These are phyloP conservation scores for Alnus rubra DNA, from an alignment of 306 rosid genomes.

Conservation along the genomic window DNA sequence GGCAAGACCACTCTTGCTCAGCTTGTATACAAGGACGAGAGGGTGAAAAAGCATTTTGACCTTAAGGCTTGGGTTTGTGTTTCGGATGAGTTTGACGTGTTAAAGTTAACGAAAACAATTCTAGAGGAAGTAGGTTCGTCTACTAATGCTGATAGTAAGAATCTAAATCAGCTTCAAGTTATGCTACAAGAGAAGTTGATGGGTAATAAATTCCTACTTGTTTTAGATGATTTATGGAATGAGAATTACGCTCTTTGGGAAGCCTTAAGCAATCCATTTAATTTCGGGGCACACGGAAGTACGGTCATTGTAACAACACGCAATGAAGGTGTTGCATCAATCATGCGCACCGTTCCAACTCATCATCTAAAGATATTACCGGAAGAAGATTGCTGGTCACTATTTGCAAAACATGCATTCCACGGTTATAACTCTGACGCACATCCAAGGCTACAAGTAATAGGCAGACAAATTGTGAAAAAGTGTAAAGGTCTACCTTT, in stretches of 20 bases:
- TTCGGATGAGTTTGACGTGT: no score
- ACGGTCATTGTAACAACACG: constrained; percentile 21
- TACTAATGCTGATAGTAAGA: no score
- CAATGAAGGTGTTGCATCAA: not conserved
- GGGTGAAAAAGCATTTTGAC: no score
- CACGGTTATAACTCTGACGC: not conserved
- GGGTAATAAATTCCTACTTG: no score
- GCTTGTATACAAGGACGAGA: no score
- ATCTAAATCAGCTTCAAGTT: no score
- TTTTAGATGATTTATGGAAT: no score
- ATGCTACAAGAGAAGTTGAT: no score
- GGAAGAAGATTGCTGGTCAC: constrained; percentile 22
- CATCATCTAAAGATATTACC: not conserved
- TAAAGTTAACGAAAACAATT: no score
- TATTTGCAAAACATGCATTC: constrained; percentile 20
- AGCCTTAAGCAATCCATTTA: constrained; percentile 2
- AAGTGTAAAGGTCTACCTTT: constrained; percentile 26
- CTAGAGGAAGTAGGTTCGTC: not conserved
- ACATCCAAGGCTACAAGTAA: constrained; percentile 8
- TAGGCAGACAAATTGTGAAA: constrained; percentile 13
- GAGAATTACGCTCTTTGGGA: not conserved
- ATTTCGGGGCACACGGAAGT: constrained; percentile 7
- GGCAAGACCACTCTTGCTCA: no score
- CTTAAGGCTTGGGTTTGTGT: no score
- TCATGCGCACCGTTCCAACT: constrained; percentile 9